phyloP scores from a whole-genome alignment of 1,284 basidiomycete species.

The Rugosomyces carneus region DNA sequence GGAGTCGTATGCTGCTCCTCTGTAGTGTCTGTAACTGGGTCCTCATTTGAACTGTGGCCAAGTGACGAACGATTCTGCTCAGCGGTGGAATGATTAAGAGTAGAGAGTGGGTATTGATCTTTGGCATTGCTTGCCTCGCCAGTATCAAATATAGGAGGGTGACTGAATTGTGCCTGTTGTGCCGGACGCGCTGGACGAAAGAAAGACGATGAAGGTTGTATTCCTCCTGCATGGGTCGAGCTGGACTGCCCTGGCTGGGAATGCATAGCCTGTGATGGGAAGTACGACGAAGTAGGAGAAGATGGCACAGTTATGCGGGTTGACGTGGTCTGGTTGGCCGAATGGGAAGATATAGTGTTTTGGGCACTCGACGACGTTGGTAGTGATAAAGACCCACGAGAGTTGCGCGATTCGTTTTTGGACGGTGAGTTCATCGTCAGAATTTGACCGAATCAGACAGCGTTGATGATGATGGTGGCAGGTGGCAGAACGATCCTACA shows the following conservation, averaged over 20 bases:
- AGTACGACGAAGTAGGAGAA: constrained; percentile 17
- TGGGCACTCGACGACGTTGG: constrained; percentile 27
- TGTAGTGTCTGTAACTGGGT: constrained; percentile 16
- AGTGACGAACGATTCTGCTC: constrained; percentile 16
- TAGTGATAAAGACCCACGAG: constrained; percentile 20
- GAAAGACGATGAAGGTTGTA: constrained; percentile 68
- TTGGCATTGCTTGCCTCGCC: constrained; percentile 3
- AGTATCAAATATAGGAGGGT: constrained; percentile 23
- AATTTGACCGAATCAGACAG: background rate
- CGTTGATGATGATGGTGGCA: background rate
- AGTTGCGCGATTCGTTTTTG: constrained; percentile 5
- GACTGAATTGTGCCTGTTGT: constrained; percentile 34
- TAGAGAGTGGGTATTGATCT: constrained; percentile 13
- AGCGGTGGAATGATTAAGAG: constrained; percentile 5
- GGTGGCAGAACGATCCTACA: background rate
- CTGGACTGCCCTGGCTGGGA: constrained; percentile 16
- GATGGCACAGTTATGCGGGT: constrained; percentile 14
- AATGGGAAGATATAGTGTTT: constrained; percentile 11
- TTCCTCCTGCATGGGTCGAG: constrained; percentile 62
- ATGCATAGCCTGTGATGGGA: constrained; percentile 19
- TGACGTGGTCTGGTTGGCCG: constrained; percentile 16
- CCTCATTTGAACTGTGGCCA: constrained; percentile 17
- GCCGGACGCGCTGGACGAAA: constrained; percentile 61
- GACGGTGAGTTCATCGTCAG: constrained; percentile 10
- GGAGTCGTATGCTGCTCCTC: constrained; percentile 19